Conservation (phyloP, 257 asterid species). For the Echites panduratus region DNA sequence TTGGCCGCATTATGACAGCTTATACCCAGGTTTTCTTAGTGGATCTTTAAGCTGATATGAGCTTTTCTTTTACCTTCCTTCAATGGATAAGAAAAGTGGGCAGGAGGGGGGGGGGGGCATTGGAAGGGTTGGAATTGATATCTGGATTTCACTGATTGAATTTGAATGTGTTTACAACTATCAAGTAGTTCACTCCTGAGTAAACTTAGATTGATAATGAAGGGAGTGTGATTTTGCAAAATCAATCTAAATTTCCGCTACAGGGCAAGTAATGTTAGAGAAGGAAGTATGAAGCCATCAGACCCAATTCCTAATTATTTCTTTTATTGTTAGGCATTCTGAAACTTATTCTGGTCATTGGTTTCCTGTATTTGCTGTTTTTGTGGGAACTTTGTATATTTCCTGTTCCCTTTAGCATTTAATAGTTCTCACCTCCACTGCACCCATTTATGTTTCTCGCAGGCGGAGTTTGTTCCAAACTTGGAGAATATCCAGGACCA, state of each 20-base stretch:
- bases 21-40: background rate
- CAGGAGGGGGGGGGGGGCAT: too few relatives aligned
- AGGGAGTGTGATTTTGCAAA: background rate
- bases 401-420: background rate
- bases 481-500: slow-evolving; percentile 77
- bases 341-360: background rate
- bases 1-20: background rate
- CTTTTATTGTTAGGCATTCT: background rate
- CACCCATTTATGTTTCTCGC: slow-evolving; percentile 14
- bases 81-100: too few relatives aligned
- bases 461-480: slow-evolving; percentile 60
- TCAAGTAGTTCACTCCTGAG: background rate
- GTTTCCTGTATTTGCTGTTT: background rate
- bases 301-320: background rate
- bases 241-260: background rate
- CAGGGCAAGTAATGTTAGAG: background rate
- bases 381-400: background rate
- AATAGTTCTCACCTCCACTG: background rate
- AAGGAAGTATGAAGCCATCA: background rate
- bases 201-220: background rate
- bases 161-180: background rate
- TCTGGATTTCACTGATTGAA: background rate
- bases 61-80: too few relatives aligned
- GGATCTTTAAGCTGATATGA: too few relatives aligned
- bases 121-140: background rate